Evolutionary conservation across 768 basidiomycete genomes (phyloP), one percentile per base, ranked within the genome.

Genomic region (Candolleomyces eurysporus): DNA sequence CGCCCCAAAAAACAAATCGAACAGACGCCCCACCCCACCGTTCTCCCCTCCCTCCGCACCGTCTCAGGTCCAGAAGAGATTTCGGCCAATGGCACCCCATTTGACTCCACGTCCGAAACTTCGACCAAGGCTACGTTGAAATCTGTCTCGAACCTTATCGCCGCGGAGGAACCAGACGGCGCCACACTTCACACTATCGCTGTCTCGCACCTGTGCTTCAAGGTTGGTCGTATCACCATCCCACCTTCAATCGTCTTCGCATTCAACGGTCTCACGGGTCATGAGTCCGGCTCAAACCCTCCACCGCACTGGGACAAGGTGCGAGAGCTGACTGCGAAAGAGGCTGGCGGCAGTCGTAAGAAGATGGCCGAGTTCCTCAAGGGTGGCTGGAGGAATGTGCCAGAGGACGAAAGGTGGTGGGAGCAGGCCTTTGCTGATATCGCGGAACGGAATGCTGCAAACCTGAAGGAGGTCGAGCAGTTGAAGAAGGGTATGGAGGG

Each of bases 201-300:
- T 51, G 73, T 92, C 60, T 86, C 86, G 26, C 84, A 83, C 57
- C 60, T 82, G 22, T 90, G 88, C 67, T 90, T 85, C 80, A 92
- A 92, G 69, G 67, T 81, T 31, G 88, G 86, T 0, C 81, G 90
- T 1, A 60, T 60, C 6, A 91, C 89, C n/a, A 79, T 91, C 59
- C 90, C 90, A 2, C 91, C 91, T 14, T 78, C 78, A 3, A 61
- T 92, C 62, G 81, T 82, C 9, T 71, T 91, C 40, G 88, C 85
- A 0, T 63, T 76, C 1, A 84, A 87, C 61, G 91, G 91, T 0
- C 83, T 88, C 62, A 73, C 40, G 39, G 52, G 22, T 53, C 14
- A 6, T 45, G n/a, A 40, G 50, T 31, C 57, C 22, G 80, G 79
- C 68, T 82, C 79, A 2, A 72, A 78, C 58, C 82, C 79, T 9